A percentile compares a stretch with the other conserved stretches of the same genome.
Conservation (phyloP, 2,329 filamentous ascomycete genomes). For the Aspergillus latus region DNA sequence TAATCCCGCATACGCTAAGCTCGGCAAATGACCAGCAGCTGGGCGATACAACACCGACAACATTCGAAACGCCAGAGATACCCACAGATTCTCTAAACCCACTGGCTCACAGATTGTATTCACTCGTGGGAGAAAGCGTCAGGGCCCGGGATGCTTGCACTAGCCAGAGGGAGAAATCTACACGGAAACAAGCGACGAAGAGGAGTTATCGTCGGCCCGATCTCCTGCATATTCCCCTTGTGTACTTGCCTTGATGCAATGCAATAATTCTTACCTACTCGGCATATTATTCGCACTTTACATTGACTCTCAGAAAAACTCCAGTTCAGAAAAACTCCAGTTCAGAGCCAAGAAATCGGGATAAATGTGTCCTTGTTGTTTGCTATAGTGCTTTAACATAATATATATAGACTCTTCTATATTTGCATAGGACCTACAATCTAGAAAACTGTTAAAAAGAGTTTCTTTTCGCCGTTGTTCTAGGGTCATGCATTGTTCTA, state of each 20-base stretch:
- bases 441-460: not conserved
- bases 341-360: not conserved
- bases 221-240: constrained; percentile 19
- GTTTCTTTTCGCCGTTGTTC: not conserved
- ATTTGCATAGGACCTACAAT: not conserved
- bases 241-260: constrained; percentile 12
- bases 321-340: no score
- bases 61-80: not conserved
- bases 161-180: constrained; percentile 1
- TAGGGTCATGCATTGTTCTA: not conserved
- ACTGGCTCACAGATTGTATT: constrained; percentile 16
- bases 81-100: constrained; percentile 13
- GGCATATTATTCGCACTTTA: not conserved
- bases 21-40: constrained; percentile 17
- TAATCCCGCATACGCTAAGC: constrained; percentile 17
- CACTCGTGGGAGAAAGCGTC: constrained; percentile 13
- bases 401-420: not conserved
- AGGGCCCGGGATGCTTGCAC: constrained; percentile 14
- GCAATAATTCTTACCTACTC: not conserved
- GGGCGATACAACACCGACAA: constrained; percentile 8
- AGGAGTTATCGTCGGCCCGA: not conserved
- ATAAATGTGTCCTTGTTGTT: not conserved
- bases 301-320: not conserved
- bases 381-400: not conserved
- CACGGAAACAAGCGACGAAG: not conserved